These are phyloP conservation scores for Trametes meyenii DNA, from an alignment of 768 basidiomycete genomes.

Conservation along the genomic window DNA sequence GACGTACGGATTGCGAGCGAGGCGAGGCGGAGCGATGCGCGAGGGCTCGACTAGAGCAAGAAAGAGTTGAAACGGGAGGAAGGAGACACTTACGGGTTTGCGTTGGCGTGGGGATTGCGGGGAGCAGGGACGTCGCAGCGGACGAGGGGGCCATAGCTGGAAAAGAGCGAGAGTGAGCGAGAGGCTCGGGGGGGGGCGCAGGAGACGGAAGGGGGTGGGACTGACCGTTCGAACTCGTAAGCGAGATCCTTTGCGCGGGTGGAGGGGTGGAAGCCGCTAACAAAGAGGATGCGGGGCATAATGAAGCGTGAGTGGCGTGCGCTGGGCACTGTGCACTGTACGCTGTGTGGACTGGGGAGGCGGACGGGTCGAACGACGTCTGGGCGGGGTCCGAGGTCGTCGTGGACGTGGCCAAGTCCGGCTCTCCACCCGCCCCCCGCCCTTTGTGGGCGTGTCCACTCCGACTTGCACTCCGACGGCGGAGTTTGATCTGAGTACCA, in stretches of 20 bases:
- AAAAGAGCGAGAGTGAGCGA: conserved; percentile 4
- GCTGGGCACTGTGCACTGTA: conserved; percentile 5
- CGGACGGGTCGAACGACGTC: conserved; percentile 7
- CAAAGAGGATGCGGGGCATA: conserved; percentile 86
- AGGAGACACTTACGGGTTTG: conserved; percentile 77
- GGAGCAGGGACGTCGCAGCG: conserved; percentile 92
- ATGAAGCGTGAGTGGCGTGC: background rate
- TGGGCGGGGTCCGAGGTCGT: conserved; percentile 16
- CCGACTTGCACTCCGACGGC: conserved; percentile 1
- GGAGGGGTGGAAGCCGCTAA: conserved; percentile 82
- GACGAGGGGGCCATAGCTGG: conserved; percentile 78
- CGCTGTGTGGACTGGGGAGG: background rate
- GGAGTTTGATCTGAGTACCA: background rate
- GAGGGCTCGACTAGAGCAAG: conserved; percentile 41
- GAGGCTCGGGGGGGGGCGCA: background rate
- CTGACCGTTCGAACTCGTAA: conserved; percentile 83
- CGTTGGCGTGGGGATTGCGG: conserved; percentile 70
- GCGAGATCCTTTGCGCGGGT: conserved; percentile 85
- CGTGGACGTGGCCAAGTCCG: conserved; percentile 31
- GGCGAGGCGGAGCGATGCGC: conserved; percentile 1
- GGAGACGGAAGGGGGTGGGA: background rate
- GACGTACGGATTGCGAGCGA: conserved; percentile 18
- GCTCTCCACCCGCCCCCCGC: background rate
- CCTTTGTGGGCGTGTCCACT: conserved; percentile 9
- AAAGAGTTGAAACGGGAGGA: conserved; percentile 20